Conservation (phyloP, 108 stramenopile genomes). For the Ochromonas danica region DNA sequence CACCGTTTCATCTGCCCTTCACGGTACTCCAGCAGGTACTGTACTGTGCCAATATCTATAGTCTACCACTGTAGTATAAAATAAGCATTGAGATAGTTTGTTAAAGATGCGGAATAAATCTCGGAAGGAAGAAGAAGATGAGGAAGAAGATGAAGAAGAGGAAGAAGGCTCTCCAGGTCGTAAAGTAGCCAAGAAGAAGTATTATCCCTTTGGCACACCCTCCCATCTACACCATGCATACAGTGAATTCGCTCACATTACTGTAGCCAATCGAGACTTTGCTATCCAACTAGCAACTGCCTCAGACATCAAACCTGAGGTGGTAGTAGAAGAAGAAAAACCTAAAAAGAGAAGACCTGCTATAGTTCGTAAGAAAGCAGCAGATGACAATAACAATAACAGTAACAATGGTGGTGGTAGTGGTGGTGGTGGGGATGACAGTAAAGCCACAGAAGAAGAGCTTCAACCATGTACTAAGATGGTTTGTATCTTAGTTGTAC, state of each 20-base stretch:
- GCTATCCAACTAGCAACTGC: background rate
- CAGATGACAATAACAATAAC: background rate
- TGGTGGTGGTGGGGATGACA: background rate
- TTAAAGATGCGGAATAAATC: background rate
- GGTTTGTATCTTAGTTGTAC: background rate
- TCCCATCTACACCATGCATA: background rate
- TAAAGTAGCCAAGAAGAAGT: background rate
- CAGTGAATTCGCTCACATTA: conserved; percentile 22
- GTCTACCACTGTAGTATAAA: background rate
- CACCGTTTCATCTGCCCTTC: background rate
- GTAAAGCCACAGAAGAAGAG: background rate
- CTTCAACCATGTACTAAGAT: background rate
- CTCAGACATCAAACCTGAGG: background rate
- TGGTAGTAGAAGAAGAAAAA: background rate
- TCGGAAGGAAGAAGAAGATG: background rate
- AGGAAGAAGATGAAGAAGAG: too few species aligned
- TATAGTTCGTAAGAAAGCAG: background rate
- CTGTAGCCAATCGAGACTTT: background rate
- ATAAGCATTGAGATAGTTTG: background rate
- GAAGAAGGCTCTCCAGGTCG: background rate
- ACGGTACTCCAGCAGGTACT: background rate
- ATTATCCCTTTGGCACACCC: conserved; percentile 7
- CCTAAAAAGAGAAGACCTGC: background rate
- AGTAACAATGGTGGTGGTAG: background rate
- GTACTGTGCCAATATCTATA: background rate